Evolutionary conservation across 73 alveolate genomes (phyloP).

Genomic region (Paramecium octaurelia): DNA sequence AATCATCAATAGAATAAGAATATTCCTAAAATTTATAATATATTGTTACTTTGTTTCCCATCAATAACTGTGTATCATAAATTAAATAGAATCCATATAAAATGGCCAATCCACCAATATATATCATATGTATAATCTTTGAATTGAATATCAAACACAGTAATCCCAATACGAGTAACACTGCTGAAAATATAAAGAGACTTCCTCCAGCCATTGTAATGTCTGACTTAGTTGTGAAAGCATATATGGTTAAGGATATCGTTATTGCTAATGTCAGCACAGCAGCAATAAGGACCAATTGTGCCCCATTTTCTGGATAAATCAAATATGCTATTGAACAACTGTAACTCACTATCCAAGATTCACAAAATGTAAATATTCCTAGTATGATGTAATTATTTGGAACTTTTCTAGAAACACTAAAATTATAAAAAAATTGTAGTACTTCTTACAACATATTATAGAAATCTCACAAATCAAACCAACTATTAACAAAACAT

Average conservation of each 20-base stretch:
- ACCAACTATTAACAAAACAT: slow-evolving; percentile 37
- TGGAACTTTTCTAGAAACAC: slow-evolving; percentile 86
- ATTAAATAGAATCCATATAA: slow-evolving; percentile 70
- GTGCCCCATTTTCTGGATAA: slow-evolving; percentile 29
- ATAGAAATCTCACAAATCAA: slow-evolving; percentile 63
- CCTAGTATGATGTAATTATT: slow-evolving; percentile 81
- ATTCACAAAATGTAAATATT: slow-evolving; percentile 85
- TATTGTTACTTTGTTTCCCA: slow-evolving; percentile 61
- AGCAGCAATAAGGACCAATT: slow-evolving; percentile 85
- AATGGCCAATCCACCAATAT: slow-evolving; percentile 59
- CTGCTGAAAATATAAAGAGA: slow-evolving; percentile 59
- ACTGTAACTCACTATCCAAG: slow-evolving; percentile 85
- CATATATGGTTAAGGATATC: slow-evolving; percentile 88
- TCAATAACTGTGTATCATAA: slow-evolving; percentile 67
- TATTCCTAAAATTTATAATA: not conserved
- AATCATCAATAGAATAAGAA: slow-evolving; percentile 65
- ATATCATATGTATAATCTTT: slow-evolving; percentile 45
- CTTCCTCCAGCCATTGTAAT: slow-evolving; percentile 84
- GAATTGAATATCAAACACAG: slow-evolving; percentile 59
- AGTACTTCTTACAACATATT: slow-evolving; percentile 58
- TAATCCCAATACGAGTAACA: slow-evolving; percentile 69
- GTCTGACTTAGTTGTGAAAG: slow-evolving; percentile 82
- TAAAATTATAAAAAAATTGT: not conserved
- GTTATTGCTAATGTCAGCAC: slow-evolving; percentile 86
- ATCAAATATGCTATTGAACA: slow-evolving; percentile 64